Base-by-base conservation (phyloP, 2,329 filamentous ascomycete species). In the Colletotrichum sp. region DNA sequence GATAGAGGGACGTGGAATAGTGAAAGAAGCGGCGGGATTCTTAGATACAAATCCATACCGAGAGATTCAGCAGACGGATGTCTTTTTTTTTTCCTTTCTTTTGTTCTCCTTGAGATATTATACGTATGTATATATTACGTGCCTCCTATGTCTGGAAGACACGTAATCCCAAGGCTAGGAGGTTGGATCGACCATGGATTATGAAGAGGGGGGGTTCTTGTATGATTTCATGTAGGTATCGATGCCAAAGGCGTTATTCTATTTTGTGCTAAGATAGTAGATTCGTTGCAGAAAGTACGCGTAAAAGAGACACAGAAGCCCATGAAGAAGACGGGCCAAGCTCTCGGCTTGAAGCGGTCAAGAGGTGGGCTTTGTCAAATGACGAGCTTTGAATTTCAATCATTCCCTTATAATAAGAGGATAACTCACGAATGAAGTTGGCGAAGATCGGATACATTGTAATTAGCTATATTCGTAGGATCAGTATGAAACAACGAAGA, bases 351-450 rank as follows among this genome's bases (percentile, higher is more conserved):
- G 0, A n/a, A 7, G 38, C 18, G 38, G 5, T n/a, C 38, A 48
- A 48, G 38, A 48, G 18, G 9, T 48, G 18, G 18, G 18, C 38
- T 48, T 48, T 1, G 18, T 3, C 8, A 5, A 1, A n/a, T 6
- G 18, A 10, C 5, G 38, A n/a, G 38, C 38, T 1, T 48, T 12
- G 18, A 7, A 7, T n/a, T 12, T 4, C 0, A 4, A n/a, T 0
- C 18, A n/a, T 43, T n/a, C 8, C 18, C 9, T 43, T 10, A 18
- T 43, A 6, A 43, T 0, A 5, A 8, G 38, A 2, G 38, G 18
- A 0, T 12, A n/a, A 12, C 6, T 48, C 5, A n/a, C 4, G 9
- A n/a, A 48, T 48, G 38, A 6, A n/a, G 0, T 7, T 0, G 5
- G 1, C 18, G 38, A 48, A 48, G 38, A 48, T 48, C 18, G 1